These are phyloP conservation scores for Psilocybe cubensis DNA, from an alignment of 768 basidiomycete genomes.

Conservation along the genomic window DNA sequence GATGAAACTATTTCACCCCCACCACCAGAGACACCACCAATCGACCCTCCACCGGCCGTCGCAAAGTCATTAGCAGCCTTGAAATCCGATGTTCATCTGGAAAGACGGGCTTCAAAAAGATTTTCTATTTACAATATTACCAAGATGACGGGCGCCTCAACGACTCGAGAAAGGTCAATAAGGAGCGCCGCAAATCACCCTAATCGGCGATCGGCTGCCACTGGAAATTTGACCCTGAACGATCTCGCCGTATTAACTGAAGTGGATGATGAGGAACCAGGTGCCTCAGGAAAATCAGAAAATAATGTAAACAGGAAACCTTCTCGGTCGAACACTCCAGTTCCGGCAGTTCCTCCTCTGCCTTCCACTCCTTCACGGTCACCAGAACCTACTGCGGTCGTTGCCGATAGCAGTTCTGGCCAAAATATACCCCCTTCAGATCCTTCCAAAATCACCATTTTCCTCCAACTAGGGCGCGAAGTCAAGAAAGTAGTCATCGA, in stretches of 20 bases:
- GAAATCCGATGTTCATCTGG: slow-evolving; percentile 78
- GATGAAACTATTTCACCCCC: slow-evolving; percentile 34
- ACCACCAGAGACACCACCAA: slow-evolving; percentile 30
- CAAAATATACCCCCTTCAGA: slow-evolving; percentile 21
- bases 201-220: slow-evolving; percentile 71
- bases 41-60: slow-evolving; percentile 57
- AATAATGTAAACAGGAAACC: slow-evolving; percentile 28
- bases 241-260: slow-evolving; percentile 79
- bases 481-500: slow-evolving; percentile 87
- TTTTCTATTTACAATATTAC: slow-evolving; percentile 95
- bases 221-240: slow-evolving; percentile 63
- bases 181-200: slow-evolving; percentile 39
- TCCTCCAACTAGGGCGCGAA: slow-evolving; percentile 87
- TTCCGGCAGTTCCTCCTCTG: slow-evolving; percentile 50
- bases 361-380: slow-evolving; percentile 47
- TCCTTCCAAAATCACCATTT: slow-evolving; percentile 65
- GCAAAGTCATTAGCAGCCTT: slow-evolving; percentile 87
- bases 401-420: slow-evolving; percentile 13
- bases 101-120: slow-evolving; percentile 92
- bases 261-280: slow-evolving; percentile 64
- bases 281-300: slow-evolving; percentile 19
- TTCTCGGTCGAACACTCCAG: slow-evolving; percentile 40
- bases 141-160: slow-evolving; percentile 78
- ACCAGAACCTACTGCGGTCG: slow-evolving; percentile 35
- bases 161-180: slow-evolving; percentile 50